phyloP scores from a whole-genome alignment of 2,329 filamentous ascomycete genomes.

The Ceratocystis destructans region DNA sequence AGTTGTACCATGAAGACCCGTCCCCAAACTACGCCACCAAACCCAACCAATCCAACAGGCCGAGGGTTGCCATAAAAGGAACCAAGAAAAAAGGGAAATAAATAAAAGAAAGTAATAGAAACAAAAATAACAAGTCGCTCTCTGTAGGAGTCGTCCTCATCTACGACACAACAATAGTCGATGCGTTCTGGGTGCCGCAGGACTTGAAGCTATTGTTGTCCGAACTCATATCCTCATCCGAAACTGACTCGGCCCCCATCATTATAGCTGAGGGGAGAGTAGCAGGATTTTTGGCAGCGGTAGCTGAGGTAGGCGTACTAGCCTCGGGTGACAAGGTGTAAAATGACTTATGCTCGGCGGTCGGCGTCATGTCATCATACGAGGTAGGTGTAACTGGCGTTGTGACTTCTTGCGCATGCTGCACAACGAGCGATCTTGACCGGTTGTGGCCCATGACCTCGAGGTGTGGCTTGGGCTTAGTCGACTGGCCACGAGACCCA shows the following conservation, averaged over 20 bases:
- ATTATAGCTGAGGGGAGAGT: slow-evolving; percentile 1
- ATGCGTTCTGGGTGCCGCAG: slow-evolving; percentile 17
- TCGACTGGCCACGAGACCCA: slow-evolving; percentile 4
- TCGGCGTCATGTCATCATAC: slow-evolving; percentile 11
- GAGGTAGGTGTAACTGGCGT: slow-evolving; percentile 13
- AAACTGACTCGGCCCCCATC: slow-evolving; percentile 7
- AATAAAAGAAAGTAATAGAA: background rate
- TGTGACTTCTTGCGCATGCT: slow-evolving; percentile 9
- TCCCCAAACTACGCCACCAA: background rate
- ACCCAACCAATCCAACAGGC: background rate
- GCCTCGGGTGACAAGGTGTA: slow-evolving; percentile 13
- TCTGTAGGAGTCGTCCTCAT: background rate
- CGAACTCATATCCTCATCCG: slow-evolving; percentile 11
- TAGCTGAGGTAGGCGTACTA: slow-evolving; percentile 9
- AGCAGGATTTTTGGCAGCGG: background rate
- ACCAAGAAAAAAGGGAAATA: background rate
- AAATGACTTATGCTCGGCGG: slow-evolving; percentile 4
- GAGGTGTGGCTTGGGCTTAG: slow-evolving; percentile 8
- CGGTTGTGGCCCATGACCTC: slow-evolving; percentile 5
- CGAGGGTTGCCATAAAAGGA: background rate
- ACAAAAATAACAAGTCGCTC: slow-evolving; percentile 3
- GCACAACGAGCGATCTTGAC: slow-evolving; percentile 9
- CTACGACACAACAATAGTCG: slow-evolving; percentile 12
- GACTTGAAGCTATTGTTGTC: slow-evolving; percentile 18
- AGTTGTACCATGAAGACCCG: background rate